These are phyloP conservation scores for Boletus huronensis DNA, from an alignment of 768 basidiomycete genomes.

Conservation along the genomic window DNA sequence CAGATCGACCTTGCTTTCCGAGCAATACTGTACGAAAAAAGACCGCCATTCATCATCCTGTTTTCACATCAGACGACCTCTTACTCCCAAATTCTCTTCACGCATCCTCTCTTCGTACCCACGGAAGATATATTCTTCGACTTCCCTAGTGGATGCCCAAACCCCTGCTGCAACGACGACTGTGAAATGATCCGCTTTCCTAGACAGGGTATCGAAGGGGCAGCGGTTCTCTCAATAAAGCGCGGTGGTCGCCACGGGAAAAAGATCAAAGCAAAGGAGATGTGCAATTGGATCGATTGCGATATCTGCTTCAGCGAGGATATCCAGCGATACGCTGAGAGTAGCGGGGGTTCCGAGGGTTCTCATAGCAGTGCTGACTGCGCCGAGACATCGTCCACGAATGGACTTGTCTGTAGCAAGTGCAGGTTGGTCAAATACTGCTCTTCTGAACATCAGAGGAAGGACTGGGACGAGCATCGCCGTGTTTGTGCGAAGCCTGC, in stretches of 20 bases:
- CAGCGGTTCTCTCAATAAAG: conserved; percentile 60
- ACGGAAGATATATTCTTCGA: conserved; percentile 71
- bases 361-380: conserved; percentile 44
- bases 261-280: conserved; percentile 52
- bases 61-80: conserved; percentile 80
- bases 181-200: conserved; percentile 84
- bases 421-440: conserved; percentile 79
- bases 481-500: conserved; percentile 55
- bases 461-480: conserved; percentile 77
- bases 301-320: conserved; percentile 56
- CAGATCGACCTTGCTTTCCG: conserved; percentile 78
- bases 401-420: conserved; percentile 68
- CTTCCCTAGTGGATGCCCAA: conserved; percentile 76
- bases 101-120: conserved; percentile 65
- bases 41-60: conserved; percentile 70
- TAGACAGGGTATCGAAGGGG: conserved; percentile 55
- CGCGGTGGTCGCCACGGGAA: conserved; percentile 49
- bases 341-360: conserved; percentile 45
- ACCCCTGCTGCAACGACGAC: conserved; percentile 75
- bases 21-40: conserved; percentile 72
- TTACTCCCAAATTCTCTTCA: conserved; percentile 80
- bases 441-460: conserved; percentile 67
- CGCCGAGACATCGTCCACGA: conserved; percentile 26
- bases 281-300: conserved; percentile 86
- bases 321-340: conserved; percentile 28